Base-by-base conservation (phyloP, 352 stramenopile species). In the Poterioochromonas sp. region DNA sequence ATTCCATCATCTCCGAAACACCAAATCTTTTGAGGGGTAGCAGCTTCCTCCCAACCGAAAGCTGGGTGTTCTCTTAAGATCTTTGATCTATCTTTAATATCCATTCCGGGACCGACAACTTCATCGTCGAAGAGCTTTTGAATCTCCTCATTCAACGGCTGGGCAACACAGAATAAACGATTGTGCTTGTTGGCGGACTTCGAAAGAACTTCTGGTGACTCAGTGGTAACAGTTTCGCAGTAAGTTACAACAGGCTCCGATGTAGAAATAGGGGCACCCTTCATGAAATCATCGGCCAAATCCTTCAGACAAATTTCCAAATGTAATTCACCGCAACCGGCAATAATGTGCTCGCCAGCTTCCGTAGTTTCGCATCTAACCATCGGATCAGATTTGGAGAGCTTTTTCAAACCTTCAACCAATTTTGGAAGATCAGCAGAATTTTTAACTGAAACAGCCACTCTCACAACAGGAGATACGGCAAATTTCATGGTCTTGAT, bases 131-230 rank as follows among this genome's bases (percentile, higher is more conserved):
- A 97, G 80, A 97, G 95, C 34, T 92, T 87, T 34, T 91, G 93
- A 37, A 99, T 88, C 76, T 97, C 95, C 65, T 96, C 88, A 78
- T 88, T 87, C 39, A 99, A 83, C 70, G 92, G 87, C 51, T 86
- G 80, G 54, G 89, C 94, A 74, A 96, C 91, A 81, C 95, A 93
- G 88, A 98, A 99, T 34, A 99, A 91, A 94, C 95, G 92, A 88
- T 99, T 99, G 92, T 99, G 95, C 89, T 99, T 99, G 93, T 99
- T 99, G 60, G 95, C 93, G 80, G 95, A 99, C 92, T 99, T 99
- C 78, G 95, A 97, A 80, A 99, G 86, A 84, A 92, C 97, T 85
- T 97, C 91, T 69, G 85, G 88, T 79, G 95, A 98, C 80, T 96
- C 92, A n/a, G 82, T 88, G 54, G 88, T 95, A 81, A 98, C 92